A percentile compares a stretch with the other conserved stretches of the same genome.
phyloP scores from a whole-genome alignment of 768 basidiomycete genomes.

The Boletellus ananas region DNA sequence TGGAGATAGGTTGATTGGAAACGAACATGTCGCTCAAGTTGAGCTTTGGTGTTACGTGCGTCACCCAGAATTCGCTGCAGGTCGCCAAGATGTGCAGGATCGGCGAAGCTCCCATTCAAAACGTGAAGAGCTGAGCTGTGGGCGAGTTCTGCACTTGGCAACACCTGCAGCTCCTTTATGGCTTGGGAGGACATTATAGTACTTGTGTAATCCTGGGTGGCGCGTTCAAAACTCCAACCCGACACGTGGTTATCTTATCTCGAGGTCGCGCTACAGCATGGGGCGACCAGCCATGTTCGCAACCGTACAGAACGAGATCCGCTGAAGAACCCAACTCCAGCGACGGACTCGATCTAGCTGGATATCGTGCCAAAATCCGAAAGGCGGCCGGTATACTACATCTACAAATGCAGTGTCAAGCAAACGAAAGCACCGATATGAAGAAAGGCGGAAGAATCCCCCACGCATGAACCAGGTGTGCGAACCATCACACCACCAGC shows the following conservation, averaged over 20 bases:
- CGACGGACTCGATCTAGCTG: background rate
- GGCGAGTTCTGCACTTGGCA: conserved; percentile 43
- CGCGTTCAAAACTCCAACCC: background rate
- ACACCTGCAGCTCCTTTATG: conserved; percentile 47
- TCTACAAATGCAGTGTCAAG: background rate
- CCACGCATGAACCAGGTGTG: background rate
- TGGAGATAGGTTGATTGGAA: conserved; percentile 13
- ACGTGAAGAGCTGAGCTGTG: conserved; percentile 31
- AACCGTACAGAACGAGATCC: too few relatives aligned
- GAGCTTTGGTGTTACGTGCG: conserved; percentile 38
- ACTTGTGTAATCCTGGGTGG: too few relatives aligned
- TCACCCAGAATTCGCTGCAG: conserved; percentile 44
- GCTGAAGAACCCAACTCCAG: too few relatives aligned
- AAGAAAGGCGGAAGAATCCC: background rate
- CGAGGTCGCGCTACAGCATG: too few relatives aligned
- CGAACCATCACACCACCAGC: background rate
- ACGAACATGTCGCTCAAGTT: conserved; percentile 46
- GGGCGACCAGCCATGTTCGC: too few relatives aligned
- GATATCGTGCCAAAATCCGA: too few relatives aligned
- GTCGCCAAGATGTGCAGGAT: conserved; percentile 48
- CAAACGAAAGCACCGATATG: background rate
- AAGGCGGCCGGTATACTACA: background rate
- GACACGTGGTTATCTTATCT: conserved; percentile 28
- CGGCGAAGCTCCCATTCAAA: conserved; percentile 46
- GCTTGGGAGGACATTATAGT: conserved; percentile 38